A percentile compares a stretch with the other conserved stretches of the same genome.
Conservation (phyloP, 1,284 basidiomycete species). For the Caloboletus firmus region DNA sequence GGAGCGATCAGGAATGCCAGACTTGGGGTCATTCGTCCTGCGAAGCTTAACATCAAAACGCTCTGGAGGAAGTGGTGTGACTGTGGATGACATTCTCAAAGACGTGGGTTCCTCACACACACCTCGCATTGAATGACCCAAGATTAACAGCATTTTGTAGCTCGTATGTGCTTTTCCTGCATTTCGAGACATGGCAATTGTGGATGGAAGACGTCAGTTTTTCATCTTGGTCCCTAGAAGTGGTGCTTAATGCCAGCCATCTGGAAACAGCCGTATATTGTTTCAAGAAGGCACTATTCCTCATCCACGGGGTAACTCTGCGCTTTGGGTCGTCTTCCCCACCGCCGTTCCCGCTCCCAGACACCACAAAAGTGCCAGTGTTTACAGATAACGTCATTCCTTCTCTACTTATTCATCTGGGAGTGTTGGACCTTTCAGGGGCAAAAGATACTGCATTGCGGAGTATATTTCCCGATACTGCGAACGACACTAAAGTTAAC, state of each 20-base stretch:
- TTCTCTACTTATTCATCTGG: constrained; percentile 76
- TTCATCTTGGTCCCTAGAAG: constrained; percentile 9
- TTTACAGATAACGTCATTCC: constrained; percentile 89
- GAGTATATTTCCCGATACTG: constrained; percentile 47
- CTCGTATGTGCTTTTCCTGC: constrained; percentile 73
- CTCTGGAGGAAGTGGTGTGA: constrained; percentile 38
- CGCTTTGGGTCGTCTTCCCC: constrained; percentile 57
- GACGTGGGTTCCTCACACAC: constrained; percentile 45
- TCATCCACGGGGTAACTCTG: constrained; percentile 67
- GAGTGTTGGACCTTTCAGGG: constrained; percentile 65
- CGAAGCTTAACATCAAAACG: constrained; percentile 56
- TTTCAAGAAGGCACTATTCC: constrained; percentile 87
- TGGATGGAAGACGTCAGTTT: constrained; percentile 61
- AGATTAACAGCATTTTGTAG: constrained; percentile 38
- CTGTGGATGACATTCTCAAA: constrained; percentile 63
- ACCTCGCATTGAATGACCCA: constrained; percentile 1
- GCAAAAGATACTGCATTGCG: constrained; percentile 41
- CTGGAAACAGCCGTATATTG: constrained; percentile 66
- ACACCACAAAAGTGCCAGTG: constrained; percentile 62
- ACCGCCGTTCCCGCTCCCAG: constrained; percentile 60
- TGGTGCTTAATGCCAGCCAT: constrained; percentile 2
- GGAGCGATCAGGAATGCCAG: constrained; percentile 56
- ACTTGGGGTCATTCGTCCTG: constrained; percentile 73
- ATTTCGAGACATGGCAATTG: constrained; percentile 69
- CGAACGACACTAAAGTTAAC: constrained; percentile 39